Conservation (phyloP, 345 rosid species). For the Syzygium grande region DNA sequence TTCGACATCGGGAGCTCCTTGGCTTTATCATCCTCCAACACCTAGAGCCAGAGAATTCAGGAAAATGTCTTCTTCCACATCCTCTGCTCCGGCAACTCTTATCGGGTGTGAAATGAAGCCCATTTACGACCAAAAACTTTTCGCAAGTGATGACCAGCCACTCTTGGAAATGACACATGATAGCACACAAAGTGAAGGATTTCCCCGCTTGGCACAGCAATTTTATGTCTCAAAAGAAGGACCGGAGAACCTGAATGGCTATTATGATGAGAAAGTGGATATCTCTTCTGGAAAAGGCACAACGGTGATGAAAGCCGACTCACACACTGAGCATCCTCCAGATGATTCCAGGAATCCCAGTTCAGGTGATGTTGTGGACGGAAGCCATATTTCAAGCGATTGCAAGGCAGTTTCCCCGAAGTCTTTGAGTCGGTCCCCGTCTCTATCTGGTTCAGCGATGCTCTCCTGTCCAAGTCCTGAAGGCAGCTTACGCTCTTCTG, state of each 20-base stretch:
- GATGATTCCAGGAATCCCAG: constrained; percentile 20
- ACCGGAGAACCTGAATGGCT: constrained; percentile 4
- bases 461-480: constrained; percentile 43
- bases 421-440: neutral
- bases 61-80: neutral
- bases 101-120: neutral
- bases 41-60: neutral
- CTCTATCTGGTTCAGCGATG: neutral
- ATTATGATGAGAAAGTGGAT: constrained; percentile 2
- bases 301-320: neutral
- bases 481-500: constrained; percentile 37
- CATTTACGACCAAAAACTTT: neutral
- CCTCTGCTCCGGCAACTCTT: neutral
- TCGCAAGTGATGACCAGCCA: neutral
- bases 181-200: constrained; percentile 10
- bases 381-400: neutral
- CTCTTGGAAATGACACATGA: neutral
- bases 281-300: constrained; percentile 11
- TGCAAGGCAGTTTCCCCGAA: neutral
- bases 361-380: constrained; percentile 21
- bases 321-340: constrained; percentile 12
- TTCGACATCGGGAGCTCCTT: neutral
- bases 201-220: constrained; percentile 13
- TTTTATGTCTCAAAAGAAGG: constrained; percentile 15
- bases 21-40: neutral